These are phyloP conservation scores for Candida sojae DNA, from an alignment of 1,139 yeast species.

Conservation along the genomic window DNA sequence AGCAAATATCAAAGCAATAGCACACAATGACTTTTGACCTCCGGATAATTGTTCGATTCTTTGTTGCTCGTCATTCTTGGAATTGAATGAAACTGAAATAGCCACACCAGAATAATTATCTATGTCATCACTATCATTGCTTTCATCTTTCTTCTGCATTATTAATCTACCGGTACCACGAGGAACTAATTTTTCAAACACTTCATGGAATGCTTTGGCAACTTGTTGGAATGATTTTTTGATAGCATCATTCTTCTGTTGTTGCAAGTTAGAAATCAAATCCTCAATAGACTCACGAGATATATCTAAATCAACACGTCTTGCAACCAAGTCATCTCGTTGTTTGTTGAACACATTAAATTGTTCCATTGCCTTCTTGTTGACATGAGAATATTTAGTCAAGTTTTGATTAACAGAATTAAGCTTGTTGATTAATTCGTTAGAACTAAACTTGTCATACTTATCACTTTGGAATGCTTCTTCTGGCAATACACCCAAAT, in stretches of 20 bases:
- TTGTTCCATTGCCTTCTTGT: slow-evolving; percentile 90
- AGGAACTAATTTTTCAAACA: slow-evolving; percentile 83
- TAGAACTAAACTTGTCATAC: slow-evolving; percentile 49
- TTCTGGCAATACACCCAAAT: slow-evolving; percentile 85
- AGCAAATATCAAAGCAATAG: slow-evolving; percentile 88
- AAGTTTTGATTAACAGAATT: slow-evolving; percentile 60
- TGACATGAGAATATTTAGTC: slow-evolving; percentile 72
- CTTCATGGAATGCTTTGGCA: slow-evolving; percentile 67
- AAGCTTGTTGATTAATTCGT: slow-evolving; percentile 56
- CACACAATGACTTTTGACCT: slow-evolving; percentile 95
- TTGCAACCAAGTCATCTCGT: slow-evolving; percentile 60
- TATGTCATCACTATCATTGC: slow-evolving; percentile 27
- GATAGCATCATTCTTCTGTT: slow-evolving; percentile 83
- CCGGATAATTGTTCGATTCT: slow-evolving; percentile 92
- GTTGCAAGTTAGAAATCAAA: slow-evolving; percentile 69
- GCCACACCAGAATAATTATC: slow-evolving; percentile 81
- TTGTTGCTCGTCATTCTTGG: slow-evolving; percentile 83
- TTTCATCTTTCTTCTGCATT: slow-evolving; percentile 51
- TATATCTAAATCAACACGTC: slow-evolving; percentile 68
- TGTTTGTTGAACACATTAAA: slow-evolving; percentile 73
- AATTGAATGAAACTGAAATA: slow-evolving; percentile 87
- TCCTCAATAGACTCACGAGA: slow-evolving; percentile 75
- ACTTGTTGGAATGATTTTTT: slow-evolving; percentile 77
- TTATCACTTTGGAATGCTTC: slow-evolving; percentile 61
- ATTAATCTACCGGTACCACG: slow-evolving; percentile 75